Evolutionary conservation across 345 rosid genomes (phyloP), one percentile per base, ranked within the genome.

Genomic region (Gossypium herbaceum): DNA sequence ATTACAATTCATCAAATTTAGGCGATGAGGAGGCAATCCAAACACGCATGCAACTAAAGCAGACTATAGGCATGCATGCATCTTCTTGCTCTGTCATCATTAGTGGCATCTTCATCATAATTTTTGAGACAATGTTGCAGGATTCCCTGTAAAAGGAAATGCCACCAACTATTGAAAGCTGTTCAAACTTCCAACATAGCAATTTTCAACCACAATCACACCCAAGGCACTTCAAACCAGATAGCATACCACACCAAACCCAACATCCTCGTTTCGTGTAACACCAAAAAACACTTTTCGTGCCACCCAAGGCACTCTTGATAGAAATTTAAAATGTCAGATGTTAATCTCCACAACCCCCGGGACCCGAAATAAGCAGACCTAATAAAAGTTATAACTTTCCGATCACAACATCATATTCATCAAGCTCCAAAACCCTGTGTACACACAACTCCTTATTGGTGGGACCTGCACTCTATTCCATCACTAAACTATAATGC

Each of bases 131-230:
- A 60, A 59, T n/a, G 76, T 63, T 77, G 85, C 80, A 82, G 75
- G 72, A 34, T 78, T 67, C 82, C 87, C 86, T 82, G 81, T 24
- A 65, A 74, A 74, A 75, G 77, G 64, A 76, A 56, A 58, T 29
- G 73, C 45, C 55, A 75, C 29, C 39, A 50, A 59, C 20, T 48
- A 48, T 12, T 12, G n/a, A 20, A 8, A 12, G 7, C 27, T 56
- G 29, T 22, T 63, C 61, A 56, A 34, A 45, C 39, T 63, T 4
- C 1, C 56, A 52, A 20, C 9, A 25, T 19, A 12, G 13, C 11
- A 22, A 20, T 55, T 17, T 34, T 11, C 56, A 52, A 58, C 2
- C 12, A 62, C n/a, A 19, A 62, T 17, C 45, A 63, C 12, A 34
- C 16, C 39, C 68, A 47, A 73, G 12, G 70, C 72, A 63, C 43